Evolutionary conservation across 2,329 filamentous ascomycete genomes (phyloP), one percentile per base, ranked within the genome.

Genomic region (Paecilomyces fulvus): DNA sequence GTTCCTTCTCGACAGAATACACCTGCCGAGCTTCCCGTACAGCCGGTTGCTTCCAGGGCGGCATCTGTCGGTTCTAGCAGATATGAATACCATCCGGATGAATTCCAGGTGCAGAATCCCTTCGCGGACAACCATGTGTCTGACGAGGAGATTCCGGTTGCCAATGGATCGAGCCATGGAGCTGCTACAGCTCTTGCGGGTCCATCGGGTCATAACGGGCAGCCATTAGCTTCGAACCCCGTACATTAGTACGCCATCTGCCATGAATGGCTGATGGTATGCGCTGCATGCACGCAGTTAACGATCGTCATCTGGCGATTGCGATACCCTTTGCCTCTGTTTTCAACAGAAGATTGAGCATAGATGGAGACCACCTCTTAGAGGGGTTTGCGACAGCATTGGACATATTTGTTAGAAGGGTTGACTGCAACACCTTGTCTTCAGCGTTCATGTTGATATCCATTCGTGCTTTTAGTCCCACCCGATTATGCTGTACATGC

Each of bases 21-120:
- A n/a, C 57, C 64, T 17, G 52, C 51, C 46, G 28, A 51, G 43
- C 33, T 31, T 54, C 55, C 55, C 3, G 50, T 50, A 11, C 52
- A 49, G 49, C 37, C 65, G 3, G 52, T 61, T 28, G 53, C 60
- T 8, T 55, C 61, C 6, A 52, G 58, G n/a, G 61, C 53, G n/a
- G 52, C 57, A 17, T 31, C 53, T 20, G 21, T 21, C 14, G 56
- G 48, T 12, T 33, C 58, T 23, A 54, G 58, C 6, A 60, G 63
- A 23, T 70, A 69, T 53, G 68, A 75, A 55, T 74, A 74, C 54
- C 70, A 70, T 9, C 63, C 73, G 7, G 67, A 69, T 49, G 71
- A 74, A 43, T 74, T 70, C 56, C 69, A 72, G 54, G 71, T 74
- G 20, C 71, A 72, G 57, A 73, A 75, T 56, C 73, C 73, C 7